Percentiles rank a stretch among this genome's conserved stretches.
phyloP scores from a whole-genome alignment of 441 rosid genomes.

The Erysimum pusillum region DNA sequence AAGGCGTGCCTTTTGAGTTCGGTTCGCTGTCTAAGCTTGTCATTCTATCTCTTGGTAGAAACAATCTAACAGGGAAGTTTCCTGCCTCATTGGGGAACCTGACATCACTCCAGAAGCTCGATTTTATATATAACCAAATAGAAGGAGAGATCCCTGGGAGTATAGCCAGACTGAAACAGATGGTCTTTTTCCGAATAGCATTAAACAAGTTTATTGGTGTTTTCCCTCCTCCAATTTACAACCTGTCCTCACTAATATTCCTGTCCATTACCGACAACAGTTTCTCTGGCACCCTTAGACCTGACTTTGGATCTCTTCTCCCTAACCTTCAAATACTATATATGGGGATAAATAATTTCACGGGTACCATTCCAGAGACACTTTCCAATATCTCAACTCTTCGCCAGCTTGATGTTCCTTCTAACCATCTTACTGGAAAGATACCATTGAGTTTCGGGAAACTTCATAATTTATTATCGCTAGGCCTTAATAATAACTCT shows the following conservation, averaged over 20 bases:
- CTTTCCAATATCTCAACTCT: slow-evolving; percentile 37
- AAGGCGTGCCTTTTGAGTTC: slow-evolving; percentile 32
- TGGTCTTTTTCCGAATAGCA: slow-evolving; percentile 42
- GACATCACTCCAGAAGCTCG: slow-evolving; percentile 40
- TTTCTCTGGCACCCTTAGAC: slow-evolving; percentile 39
- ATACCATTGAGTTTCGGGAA: slow-evolving; percentile 42
- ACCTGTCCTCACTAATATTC: slow-evolving; percentile 33
- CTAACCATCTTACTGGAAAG: slow-evolving; percentile 32
- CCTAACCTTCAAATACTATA: slow-evolving; percentile 42
- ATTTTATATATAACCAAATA: slow-evolving; percentile 35
- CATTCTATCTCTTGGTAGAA: slow-evolving; percentile 38
- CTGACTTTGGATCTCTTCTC: slow-evolving; percentile 36
- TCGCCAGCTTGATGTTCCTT: slow-evolving; percentile 6
- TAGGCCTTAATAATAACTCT: slow-evolving; percentile 28
- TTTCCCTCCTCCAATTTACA: slow-evolving; percentile 42
- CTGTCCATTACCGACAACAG: slow-evolving; percentile 36
- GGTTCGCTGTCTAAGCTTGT: slow-evolving; percentile 38
- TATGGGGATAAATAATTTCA: slow-evolving; percentile 41
- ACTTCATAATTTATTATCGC: slow-evolving; percentile 8
- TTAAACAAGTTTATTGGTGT: slow-evolving; percentile 39
- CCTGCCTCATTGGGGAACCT: slow-evolving; percentile 42
- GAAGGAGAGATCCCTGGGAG: slow-evolving; percentile 44
- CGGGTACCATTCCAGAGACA: slow-evolving; percentile 39
- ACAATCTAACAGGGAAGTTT: slow-evolving; percentile 40
- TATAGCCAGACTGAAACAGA: slow-evolving; percentile 34